A percentile compares a stretch with the other conserved stretches of the same genome.
These are phyloP conservation scores for Akanthomyces lecanii DNA, from an alignment of 2,329 filamentous ascomycete species.

Conservation along the genomic window DNA sequence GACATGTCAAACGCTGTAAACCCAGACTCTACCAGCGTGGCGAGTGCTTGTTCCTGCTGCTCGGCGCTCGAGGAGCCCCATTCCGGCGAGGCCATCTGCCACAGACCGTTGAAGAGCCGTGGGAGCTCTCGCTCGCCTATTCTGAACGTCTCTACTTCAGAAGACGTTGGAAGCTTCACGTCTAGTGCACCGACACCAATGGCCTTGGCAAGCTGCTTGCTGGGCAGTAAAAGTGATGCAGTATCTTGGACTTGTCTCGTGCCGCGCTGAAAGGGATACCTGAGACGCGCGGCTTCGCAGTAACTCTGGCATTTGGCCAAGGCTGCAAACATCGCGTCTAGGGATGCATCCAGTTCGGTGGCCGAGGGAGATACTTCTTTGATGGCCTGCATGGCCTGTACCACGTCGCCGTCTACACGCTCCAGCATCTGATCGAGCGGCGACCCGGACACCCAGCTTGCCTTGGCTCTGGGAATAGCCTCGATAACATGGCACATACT, in stretches of 20 bases:
- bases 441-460: constrained; percentile 14
- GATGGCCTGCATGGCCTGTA: constrained; percentile 35
- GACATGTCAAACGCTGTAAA: constrained; percentile 45
- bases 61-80: constrained; percentile 24
- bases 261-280: constrained; percentile 23
- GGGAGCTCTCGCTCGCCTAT: constrained; percentile 23
- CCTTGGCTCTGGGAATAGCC: not conserved
- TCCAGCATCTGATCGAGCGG: constrained; percentile 21
- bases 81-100: constrained; percentile 30
- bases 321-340: constrained; percentile 20
- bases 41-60: constrained; percentile 21
- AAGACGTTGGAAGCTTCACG: not conserved
- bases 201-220: not conserved
- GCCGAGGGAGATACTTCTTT: constrained; percentile 28
- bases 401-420: constrained; percentile 31
- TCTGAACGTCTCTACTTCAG: constrained; percentile 23
- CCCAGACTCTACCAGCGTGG: constrained; percentile 19
- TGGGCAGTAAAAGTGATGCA: constrained; percentile 25
- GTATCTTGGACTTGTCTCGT: constrained; percentile 30
- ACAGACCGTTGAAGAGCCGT: constrained; percentile 29
- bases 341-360: constrained; percentile 19
- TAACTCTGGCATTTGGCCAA: constrained; percentile 24
- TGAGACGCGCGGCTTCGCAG: constrained; percentile 11
- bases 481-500: not conserved
- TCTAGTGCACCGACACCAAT: not conserved